These are phyloP conservation scores for Stagonosporopsis tanaceti DNA, from an alignment of 2,329 filamentous ascomycete genomes.

Conservation along the genomic window DNA sequence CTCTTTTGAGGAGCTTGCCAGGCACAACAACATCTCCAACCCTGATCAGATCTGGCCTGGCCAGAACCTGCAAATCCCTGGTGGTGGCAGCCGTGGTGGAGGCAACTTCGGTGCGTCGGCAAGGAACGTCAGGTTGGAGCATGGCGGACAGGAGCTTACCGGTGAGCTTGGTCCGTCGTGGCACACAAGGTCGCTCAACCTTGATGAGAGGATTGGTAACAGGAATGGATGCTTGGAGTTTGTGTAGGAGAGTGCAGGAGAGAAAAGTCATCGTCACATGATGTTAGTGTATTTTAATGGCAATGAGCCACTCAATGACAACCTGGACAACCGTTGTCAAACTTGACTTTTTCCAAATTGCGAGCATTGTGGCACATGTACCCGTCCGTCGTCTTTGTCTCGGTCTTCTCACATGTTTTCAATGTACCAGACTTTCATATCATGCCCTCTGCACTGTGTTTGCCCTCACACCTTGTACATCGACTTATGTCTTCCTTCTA, in stretches of 20 bases:
- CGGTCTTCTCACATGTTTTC: too few relatives aligned
- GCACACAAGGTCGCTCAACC: slow-evolving; percentile 28
- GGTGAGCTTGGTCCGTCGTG: slow-evolving; percentile 34
- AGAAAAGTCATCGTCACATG: not conserved
- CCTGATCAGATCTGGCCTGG: slow-evolving; percentile 40
- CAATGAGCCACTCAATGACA: not conserved
- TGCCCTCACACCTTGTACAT: too few relatives aligned
- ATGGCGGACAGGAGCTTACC: slow-evolving; percentile 34
- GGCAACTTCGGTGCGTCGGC: slow-evolving; percentile 35
- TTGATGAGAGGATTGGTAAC: slow-evolving; percentile 39
- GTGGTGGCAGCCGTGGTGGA: slow-evolving; percentile 30
- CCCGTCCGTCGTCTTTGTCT: too few relatives aligned
- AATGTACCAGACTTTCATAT: too few relatives aligned
- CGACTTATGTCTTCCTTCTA: too few relatives aligned
- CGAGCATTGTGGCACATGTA: not conserved
- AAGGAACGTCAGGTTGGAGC: slow-evolving; percentile 30
- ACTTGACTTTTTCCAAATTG: too few relatives aligned
- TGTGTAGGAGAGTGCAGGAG: slow-evolving; percentile 12
- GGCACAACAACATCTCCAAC: slow-evolving; percentile 38
- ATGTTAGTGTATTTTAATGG: not conserved
- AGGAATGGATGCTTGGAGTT: slow-evolving; percentile 35
- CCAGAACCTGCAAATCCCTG: slow-evolving; percentile 35
- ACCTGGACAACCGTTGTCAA: not conserved
- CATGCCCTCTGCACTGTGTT: too few relatives aligned
- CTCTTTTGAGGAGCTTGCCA: slow-evolving; percentile 35